A percentile compares a stretch with the other conserved stretches of the same genome.
Conservation (phyloP, 257 asterid species). For the Catharanthus roseus region DNA sequence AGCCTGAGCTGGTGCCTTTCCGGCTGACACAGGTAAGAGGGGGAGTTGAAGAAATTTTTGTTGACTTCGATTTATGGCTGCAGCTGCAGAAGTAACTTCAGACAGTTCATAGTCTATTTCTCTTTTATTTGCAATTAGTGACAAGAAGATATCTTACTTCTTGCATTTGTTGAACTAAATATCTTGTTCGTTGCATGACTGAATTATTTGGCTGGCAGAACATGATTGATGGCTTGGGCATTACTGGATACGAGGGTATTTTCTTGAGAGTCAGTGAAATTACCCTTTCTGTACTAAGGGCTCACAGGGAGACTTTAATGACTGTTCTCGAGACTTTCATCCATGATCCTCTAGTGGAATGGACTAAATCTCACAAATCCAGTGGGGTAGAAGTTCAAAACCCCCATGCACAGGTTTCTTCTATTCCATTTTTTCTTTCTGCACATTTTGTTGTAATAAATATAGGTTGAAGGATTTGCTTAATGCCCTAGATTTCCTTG, state of each 20-base stretch:
- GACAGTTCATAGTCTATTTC: neutral
- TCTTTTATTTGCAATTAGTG: neutral
- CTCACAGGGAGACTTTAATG: conserved; percentile 90
- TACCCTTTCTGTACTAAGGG: conserved; percentile 75
- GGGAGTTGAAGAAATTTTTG: neutral
- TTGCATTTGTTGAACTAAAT: neutral
- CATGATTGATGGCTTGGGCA: conserved; percentile 97
- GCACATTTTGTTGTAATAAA: neutral
- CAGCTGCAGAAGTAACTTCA: neutral
- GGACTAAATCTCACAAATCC: conserved; percentile 98
- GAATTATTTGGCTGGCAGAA: conserved; percentile 40
- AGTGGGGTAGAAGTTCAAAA: conserved; percentile 95
- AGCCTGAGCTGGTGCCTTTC: conserved; percentile 97
- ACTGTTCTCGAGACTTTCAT: conserved; percentile 89
- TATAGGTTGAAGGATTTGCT: neutral
- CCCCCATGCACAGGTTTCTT: conserved; percentile 93
- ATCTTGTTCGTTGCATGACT: too few species aligned
- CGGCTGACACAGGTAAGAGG: conserved; percentile 83
- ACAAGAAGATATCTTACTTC: neutral
- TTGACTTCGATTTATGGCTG: neutral
- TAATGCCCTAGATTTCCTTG: neutral
- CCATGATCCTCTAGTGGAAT: conserved; percentile 99
- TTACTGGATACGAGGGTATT: conserved; percentile 93
- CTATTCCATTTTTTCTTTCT: conserved; percentile 7
- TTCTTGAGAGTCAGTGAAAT: conserved; percentile 86